Evolutionary conservation across 1,284 basidiomycete species (phyloP).

Genomic region (Malassezia pachydermatis): DNA sequence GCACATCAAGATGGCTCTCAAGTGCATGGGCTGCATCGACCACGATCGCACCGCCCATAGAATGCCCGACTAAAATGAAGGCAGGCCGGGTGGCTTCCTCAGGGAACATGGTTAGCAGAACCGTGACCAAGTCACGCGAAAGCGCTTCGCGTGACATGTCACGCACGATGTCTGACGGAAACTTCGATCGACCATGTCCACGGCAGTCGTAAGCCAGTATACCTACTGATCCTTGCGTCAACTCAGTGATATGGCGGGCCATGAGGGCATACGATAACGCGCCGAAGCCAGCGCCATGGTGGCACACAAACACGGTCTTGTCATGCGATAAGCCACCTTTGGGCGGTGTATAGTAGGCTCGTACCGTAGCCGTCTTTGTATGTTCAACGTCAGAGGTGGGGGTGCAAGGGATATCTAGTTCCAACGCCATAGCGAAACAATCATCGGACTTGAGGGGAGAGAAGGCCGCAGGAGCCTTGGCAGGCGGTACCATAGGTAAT

Average conservation of each 20-base stretch:
- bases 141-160: constrained; percentile 38
- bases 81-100: constrained; percentile 20
- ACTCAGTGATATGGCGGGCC: constrained; percentile 62
- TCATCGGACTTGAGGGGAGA: constrained; percentile 30
- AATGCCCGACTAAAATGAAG: constrained; percentile 46
- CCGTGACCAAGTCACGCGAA: constrained; percentile 20
- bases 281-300: constrained; percentile 87
- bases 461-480: constrained; percentile 9
- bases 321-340: constrained; percentile 3
- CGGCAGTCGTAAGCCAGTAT: constrained; percentile 74
- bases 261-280: constrained; percentile 79
- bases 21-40: constrained; percentile 30
- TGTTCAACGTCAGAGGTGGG: not conserved
- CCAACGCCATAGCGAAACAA: constrained; percentile 40
- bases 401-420: constrained; percentile 29
- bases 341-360: constrained; percentile 48
- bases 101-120: constrained; percentile 29
- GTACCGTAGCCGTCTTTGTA: constrained; percentile 38
- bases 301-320: constrained; percentile 69
- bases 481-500: constrained; percentile 3
- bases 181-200: constrained; percentile 57
- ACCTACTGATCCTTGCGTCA: constrained; percentile 65
- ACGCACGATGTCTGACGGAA: constrained; percentile 2
- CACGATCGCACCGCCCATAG: constrained; percentile 48
- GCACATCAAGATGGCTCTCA: constrained; percentile 12